Conservation (phyloP, 192 early-diverging fungal genomes). For the Coemansia sp. region DNA sequence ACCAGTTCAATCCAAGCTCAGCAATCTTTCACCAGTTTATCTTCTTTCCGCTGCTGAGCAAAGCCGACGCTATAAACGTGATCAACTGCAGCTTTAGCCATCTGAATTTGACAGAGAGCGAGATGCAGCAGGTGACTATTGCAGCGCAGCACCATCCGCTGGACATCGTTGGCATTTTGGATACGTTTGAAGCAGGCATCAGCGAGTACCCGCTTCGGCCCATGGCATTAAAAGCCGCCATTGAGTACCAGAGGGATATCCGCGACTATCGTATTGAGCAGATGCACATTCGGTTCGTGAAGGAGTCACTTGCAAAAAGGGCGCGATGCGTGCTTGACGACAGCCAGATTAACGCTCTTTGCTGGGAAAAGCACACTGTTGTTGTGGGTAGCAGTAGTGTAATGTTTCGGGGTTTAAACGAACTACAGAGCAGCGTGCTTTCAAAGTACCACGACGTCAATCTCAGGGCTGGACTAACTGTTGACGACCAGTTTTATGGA, state of each 20-base stretch:
- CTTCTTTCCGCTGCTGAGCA: conserved; percentile 6
- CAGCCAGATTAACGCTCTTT: not conserved
- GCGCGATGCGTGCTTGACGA: not conserved
- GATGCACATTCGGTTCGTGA: conserved; percentile 24
- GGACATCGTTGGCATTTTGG: conserved; percentile 6
- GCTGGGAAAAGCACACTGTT: not conserved
- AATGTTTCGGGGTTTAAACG: conserved; percentile 1
- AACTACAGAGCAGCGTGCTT: conserved; percentile 18
- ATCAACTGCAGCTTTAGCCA: conserved; percentile 4
- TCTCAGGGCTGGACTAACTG: conserved; percentile 12
- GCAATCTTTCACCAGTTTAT: conserved; percentile 9
- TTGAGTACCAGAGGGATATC: conserved; percentile 5
- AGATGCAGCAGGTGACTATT: conserved; percentile 5
- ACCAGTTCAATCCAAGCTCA: not conserved
- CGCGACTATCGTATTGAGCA: conserved; percentile 17
- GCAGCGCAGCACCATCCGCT: conserved; percentile 21
- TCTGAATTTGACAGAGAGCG: conserved; percentile 10
- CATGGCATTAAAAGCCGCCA: not conserved
- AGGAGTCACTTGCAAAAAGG: not conserved
- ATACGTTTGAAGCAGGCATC: not conserved
- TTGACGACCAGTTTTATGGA: conserved; percentile 24
- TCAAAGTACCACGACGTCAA: conserved; percentile 19
- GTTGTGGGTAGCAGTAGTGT: conserved; percentile 1
- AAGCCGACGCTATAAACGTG: conserved; percentile 14
- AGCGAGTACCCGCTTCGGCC: not conserved